Base-by-base conservation (phyloP, 768 basidiomycete genomes). In the Ramaria rubella region DNA sequence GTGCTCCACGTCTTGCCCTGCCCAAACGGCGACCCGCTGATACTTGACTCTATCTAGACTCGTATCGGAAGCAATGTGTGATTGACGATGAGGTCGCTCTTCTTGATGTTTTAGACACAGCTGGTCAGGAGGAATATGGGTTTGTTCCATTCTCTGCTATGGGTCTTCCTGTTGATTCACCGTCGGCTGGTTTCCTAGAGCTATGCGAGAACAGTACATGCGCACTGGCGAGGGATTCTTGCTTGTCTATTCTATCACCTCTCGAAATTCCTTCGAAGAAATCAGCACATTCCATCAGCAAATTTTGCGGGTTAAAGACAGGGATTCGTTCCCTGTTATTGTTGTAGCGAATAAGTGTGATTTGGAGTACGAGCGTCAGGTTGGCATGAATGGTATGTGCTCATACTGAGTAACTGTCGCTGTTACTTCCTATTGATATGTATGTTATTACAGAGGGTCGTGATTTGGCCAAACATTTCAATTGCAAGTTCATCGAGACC, bases 151-250 rank as follows among this genome's bases (percentile, higher is more conserved):
- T 42, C 56, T 56, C 45, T 24, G 46, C 29, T 26, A 46, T 58
- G 30, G 50, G 33, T 62, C 55, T n/a, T 43, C 29, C 34, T 34
- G 23, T 34, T 21, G 30, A 14, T 50, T 26, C 31, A 12, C 46
- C 8, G 50, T 60, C 48, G 36, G 31, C 52, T 27, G 21, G 15
- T 36, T 60, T 19, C 58, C 50, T 67, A 94, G 92, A 57, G 95
- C 95, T 23, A 97, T 98, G 95, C 86, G 95, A 46, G 95, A 98
- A 68, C 95, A 97, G 67, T 98, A 98, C 75, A 98, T 97, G 94
- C 85, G 94, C 52, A 93, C 94, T 26, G 95, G 95, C 59, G 94
- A 98, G 72, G 95, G 94, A 11, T 98, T 98, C 78, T 81, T 98
- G 42, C 84, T 98, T 60, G 94, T 97, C 57, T 98, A 98, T 72